phyloP scores from a whole-genome alignment of 805 yeast genomes.

The Spathaspora girioi region DNA sequence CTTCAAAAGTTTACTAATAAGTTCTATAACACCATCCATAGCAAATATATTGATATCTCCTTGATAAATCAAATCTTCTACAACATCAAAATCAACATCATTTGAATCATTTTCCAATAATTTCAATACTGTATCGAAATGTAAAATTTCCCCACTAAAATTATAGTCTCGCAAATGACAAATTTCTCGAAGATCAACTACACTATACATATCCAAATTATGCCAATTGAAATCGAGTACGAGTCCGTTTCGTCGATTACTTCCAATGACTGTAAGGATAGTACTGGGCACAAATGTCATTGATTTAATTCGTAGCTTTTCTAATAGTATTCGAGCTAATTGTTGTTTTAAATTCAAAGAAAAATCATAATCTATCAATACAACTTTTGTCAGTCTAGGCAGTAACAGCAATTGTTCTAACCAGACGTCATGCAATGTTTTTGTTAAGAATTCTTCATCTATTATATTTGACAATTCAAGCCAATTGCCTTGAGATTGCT shows the following conservation, averaged over 20 bases:
- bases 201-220: constrained; percentile 12
- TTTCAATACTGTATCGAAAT: constrained; percentile 11
- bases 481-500: constrained; percentile 5
- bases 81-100: not conserved
- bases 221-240: constrained; percentile 30
- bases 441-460: not conserved
- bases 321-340: constrained; percentile 18
- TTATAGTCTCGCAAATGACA: not conserved
- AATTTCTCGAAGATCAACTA: constrained; percentile 23
- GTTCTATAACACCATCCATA: not conserved
- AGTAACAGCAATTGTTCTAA: not conserved
- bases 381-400: constrained; percentile 17
- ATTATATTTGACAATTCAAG: constrained; percentile 3
- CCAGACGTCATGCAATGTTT: constrained; percentile 10
- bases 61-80: not conserved
- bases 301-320: constrained; percentile 20
- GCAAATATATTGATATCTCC: not conserved
- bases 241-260: constrained; percentile 19
- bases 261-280: constrained; percentile 17
- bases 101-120: not conserved
- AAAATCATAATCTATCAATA: constrained; percentile 15
- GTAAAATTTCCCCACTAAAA: constrained; percentile 14
- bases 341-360: constrained; percentile 12
- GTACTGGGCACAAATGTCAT: constrained; percentile 19
- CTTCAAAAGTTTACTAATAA: constrained; percentile 4